phyloP scores from a whole-genome alignment of 129 eudicot species.

The Helianthus tuberosus region DNA sequence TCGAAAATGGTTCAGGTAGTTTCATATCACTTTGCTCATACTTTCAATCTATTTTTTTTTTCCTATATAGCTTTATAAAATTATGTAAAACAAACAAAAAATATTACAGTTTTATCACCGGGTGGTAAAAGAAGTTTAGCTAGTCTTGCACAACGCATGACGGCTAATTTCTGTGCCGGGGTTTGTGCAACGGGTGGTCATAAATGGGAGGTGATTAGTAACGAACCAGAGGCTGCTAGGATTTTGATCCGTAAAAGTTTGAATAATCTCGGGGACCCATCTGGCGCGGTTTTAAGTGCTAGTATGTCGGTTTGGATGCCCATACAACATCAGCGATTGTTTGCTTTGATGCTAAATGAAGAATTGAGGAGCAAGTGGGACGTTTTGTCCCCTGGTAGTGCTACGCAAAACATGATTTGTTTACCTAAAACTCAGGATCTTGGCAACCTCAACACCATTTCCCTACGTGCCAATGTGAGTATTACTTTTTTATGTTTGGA shows the following conservation, averaged over 20 bases:
- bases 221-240: constrained; percentile 48
- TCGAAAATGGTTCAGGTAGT: constrained; percentile 61
- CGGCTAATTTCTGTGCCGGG: constrained; percentile 70
- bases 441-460: constrained; percentile 45
- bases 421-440: constrained; percentile 65
- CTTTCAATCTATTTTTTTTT: not conserved
- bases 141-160: constrained; percentile 69
- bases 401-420: constrained; percentile 60
- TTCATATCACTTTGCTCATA: not conserved
- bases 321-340: constrained; percentile 54
- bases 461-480: constrained; percentile 69
- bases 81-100: not conserved
- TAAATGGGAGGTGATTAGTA: constrained; percentile 70
- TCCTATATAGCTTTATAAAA: too few species aligned
- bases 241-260: constrained; percentile 61
- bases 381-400: constrained; percentile 60
- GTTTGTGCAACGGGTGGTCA: constrained; percentile 68
- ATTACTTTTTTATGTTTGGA: not conserved
- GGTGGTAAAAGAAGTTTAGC: constrained; percentile 65
- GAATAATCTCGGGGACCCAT: constrained; percentile 66
- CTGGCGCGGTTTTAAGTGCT: constrained; percentile 74
- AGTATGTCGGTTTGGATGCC: constrained; percentile 73
- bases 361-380: constrained; percentile 78
- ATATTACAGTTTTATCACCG: constrained; percentile 44
- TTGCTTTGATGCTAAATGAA: constrained; percentile 65